A percentile compares a stretch with the other conserved stretches of the same genome.
phyloP scores from a whole-genome alignment of 2,329 filamentous ascomycete species.

The Pseudocercospora fijiensis region DNA sequence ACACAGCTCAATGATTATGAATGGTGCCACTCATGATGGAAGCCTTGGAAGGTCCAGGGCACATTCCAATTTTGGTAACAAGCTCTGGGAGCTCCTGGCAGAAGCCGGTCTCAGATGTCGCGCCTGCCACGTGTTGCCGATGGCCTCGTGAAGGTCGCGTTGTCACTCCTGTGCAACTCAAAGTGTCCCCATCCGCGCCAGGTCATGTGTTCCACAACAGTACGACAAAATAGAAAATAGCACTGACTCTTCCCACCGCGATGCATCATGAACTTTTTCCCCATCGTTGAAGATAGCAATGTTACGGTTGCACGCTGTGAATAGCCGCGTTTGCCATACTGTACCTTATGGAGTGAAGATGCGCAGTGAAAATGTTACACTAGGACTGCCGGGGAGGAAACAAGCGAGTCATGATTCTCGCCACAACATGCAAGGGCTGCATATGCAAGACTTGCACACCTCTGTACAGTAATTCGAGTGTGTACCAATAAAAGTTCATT shows the following conservation, averaged over 20 bases:
- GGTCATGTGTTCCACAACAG: neutral
- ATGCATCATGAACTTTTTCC: neutral
- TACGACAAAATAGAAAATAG: neutral
- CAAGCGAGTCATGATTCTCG: neutral
- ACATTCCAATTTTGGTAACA: neutral
- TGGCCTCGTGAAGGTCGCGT: neutral
- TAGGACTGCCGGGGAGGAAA: neutral
- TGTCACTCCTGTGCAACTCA: neutral
- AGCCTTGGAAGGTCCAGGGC: neutral
- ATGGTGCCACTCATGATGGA: slow-evolving; percentile 5
- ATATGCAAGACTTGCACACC: neutral
- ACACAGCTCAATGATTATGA: neutral
- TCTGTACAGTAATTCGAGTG: neutral
- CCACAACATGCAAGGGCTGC: neutral
- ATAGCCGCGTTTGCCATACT: slow-evolving; percentile 4
- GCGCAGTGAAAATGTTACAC: neutral
- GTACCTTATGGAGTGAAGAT: neutral
- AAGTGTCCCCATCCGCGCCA: neutral
- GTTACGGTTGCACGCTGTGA: neutral
- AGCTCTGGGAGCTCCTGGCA: neutral
- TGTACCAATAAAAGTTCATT: neutral
- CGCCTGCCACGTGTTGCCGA: slow-evolving; percentile 4
- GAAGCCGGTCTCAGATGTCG: neutral
- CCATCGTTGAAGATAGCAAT: neutral
- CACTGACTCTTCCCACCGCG: neutral